Conservation (phyloP, 805 yeast genomes). For the Cyberlindnera nakhonratchasimensis region DNA sequence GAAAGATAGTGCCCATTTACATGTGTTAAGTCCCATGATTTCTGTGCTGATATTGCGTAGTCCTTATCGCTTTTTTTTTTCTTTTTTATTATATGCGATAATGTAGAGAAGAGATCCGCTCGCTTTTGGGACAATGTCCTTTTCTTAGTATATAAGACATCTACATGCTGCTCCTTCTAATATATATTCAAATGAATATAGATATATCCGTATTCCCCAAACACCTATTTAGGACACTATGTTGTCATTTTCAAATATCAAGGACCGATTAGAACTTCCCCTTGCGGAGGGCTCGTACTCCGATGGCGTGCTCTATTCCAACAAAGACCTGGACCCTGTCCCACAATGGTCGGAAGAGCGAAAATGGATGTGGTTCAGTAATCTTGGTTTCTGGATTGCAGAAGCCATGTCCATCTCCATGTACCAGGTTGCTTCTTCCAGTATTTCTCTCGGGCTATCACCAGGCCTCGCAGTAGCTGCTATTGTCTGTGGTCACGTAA, state of each 20-base stretch:
- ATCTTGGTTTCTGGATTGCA: constrained; percentile 57
- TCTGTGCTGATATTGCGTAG: no score
- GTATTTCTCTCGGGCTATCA: constrained; percentile 55
- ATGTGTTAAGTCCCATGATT: no score
- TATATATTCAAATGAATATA: no score
- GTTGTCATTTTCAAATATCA: constrained; percentile 4
- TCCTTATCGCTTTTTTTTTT: no score
- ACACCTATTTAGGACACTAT: no score
- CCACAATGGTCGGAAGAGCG: constrained; percentile 53
- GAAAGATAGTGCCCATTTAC: no score
- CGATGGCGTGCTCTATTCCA: constrained; percentile 41
- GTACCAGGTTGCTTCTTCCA: constrained; percentile 76
- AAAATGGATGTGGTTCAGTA: constrained; percentile 62
- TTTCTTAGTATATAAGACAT: no score
- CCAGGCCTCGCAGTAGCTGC: constrained; percentile 48
- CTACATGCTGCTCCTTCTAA: no score
- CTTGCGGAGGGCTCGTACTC: constrained; percentile 22
- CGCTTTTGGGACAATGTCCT: no score
- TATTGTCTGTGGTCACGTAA: constrained; percentile 27
- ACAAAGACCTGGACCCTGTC: constrained; percentile 65
- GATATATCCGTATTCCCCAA: no score
- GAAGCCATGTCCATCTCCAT: constrained; percentile 78
- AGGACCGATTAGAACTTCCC: constrained; percentile 18
- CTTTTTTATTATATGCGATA: no score
- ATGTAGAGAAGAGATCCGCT: no score